phyloP scores from a whole-genome alignment of 1,284 basidiomycete genomes.

The Heterobasidion irregulare region DNA sequence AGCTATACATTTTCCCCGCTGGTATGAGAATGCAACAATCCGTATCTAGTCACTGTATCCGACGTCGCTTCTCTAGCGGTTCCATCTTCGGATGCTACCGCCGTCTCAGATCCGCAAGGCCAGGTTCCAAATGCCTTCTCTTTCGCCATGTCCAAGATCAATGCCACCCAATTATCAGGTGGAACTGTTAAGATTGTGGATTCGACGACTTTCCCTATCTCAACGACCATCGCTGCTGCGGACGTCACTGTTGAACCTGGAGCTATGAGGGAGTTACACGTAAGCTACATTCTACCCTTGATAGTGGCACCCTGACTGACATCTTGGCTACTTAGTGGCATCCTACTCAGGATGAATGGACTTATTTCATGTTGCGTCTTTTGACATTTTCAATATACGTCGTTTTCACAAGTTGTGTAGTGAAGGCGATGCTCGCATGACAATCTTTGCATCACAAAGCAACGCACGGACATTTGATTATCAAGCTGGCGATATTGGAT shows the following conservation, averaged over 20 bases:
- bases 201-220: constrained; percentile 39
- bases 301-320: background rate
- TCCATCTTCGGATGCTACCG: constrained; percentile 15
- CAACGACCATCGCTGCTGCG: constrained; percentile 54
- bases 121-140: constrained; percentile 41
- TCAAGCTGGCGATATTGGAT: constrained; percentile 59
- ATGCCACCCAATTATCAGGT: constrained; percentile 41
- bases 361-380: constrained; percentile 34
- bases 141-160: constrained; percentile 44
- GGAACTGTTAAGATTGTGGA: constrained; percentile 61
- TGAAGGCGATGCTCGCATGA: constrained; percentile 49
- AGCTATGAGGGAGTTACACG: constrained; percentile 41
- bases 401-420: constrained; percentile 19
- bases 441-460: constrained; percentile 51
- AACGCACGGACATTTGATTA: constrained; percentile 66
- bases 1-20: constrained; percentile 64
- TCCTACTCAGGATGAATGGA: constrained; percentile 65
- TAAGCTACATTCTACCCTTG: constrained; percentile 5
- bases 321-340: constrained; percentile 46
- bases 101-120: constrained; percentile 41
- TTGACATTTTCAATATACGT: background rate
- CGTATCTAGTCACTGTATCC: constrained; percentile 2
- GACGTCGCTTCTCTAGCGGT: constrained; percentile 10
- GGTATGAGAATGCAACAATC: constrained; percentile 22
- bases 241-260: constrained; percentile 64